Evolutionary conservation across 139 green algal species (phyloP), one percentile per base, ranked within the genome.

Genomic region (Dunaliella primolecta): DNA sequence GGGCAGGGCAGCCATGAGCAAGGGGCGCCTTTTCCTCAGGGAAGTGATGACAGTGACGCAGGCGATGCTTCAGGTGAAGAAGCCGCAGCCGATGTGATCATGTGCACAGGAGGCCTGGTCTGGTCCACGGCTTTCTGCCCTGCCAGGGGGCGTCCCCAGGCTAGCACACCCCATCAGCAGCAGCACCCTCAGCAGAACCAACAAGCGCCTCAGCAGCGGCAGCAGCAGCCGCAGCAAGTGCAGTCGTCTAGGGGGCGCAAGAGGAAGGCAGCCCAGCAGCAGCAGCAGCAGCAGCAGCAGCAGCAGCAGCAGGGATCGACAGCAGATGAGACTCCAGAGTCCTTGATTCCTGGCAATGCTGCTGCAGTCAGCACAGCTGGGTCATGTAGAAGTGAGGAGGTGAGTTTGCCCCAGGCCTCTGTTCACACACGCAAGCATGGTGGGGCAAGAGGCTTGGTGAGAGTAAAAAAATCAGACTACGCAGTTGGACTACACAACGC

Each of bases 91-190:
- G 75, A 80, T 36, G 75, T 36, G 75, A 11, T 80, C n/a, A 36
- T 80, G 75, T 80, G 36, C n/a, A 33, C 75, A 11, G 75, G 75
- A 29, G 75, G 75, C 1, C 75, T 80, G 75, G 75, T 80, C 29
- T 80, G 75, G 75, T 80, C n/a, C n/a, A 23, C 75, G 2, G 75
- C 75, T 11, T 80, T 33, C 75, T 33, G 75, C 75, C 75, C 75
- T 33, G n/a, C 7, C 71, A 77, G 71, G 21, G n/a, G n/a, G 46
- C 46, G 46, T 64, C 7, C 15, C 71, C 25, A 77, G 11, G 27
- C 27, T 11, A 77, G 71, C 71, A 77, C 27, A 32, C 71, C 27
- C 71, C 71, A 77, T 11, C 71, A 77, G 27, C 71, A 32, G 71
- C 71, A 7, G 27, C 29, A 77, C 11, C 71, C 20, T 2, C 15